Conservation (phyloP, 495 filamentous ascomycete species). For the Penicillium malachiteum region DNA sequence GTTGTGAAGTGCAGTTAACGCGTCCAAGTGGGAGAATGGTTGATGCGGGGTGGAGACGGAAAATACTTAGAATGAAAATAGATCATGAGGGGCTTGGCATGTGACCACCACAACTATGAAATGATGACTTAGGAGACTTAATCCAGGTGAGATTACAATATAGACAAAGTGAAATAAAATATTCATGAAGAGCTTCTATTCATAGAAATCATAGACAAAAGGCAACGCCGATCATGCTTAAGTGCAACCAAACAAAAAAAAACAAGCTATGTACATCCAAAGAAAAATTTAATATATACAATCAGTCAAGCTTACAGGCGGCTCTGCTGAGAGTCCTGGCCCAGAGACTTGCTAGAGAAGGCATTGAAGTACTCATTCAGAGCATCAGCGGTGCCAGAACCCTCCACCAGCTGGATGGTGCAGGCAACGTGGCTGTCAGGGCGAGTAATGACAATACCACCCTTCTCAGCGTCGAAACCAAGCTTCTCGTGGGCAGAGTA, state of each 20-base stretch:
- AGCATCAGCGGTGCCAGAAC: conserved; percentile 74
- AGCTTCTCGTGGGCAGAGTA: conserved; percentile 85
- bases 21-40: conserved; percentile 8
- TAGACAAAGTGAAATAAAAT: background rate
- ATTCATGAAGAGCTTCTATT: conserved; percentile 7
- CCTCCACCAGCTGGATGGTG: conserved; percentile 69
- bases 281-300: conserved; percentile 10
- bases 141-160: background rate
- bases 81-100: conserved; percentile 25
- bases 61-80: conserved; percentile 14
- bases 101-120: conserved; percentile 12
- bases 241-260: conserved; percentile 21
- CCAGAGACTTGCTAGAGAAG: conserved; percentile 52
- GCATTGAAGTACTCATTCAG: conserved; percentile 78
- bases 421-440: conserved; percentile 86
- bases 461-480: conserved; percentile 69
- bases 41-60: conserved; percentile 32
- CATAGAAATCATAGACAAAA: conserved; percentile 11
- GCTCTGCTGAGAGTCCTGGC: conserved; percentile 40
- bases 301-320: conserved; percentile 30
- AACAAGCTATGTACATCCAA: conserved; percentile 25
- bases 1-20: conserved; percentile 1
- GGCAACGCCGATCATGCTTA: conserved; percentile 38
- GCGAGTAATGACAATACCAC: conserved; percentile 76
- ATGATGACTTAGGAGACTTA: background rate